phyloP scores from a whole-genome alignment of 345 rosid species.

The Microthlaspi erraticum region DNA sequence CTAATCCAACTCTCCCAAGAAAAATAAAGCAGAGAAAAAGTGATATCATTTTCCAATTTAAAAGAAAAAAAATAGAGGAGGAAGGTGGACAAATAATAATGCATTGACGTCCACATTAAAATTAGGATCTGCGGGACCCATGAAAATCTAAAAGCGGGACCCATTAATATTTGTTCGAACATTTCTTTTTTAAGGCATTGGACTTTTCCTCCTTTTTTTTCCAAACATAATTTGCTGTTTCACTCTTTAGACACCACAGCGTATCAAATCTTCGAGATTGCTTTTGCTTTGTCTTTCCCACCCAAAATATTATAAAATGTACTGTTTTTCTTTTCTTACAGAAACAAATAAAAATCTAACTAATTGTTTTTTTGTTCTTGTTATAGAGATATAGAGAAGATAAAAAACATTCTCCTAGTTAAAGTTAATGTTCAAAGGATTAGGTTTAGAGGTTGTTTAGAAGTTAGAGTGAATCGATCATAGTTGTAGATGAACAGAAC shows the following conservation, averaged over 20 bases:
- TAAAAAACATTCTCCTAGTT: background rate
- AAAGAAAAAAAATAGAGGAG: background rate
- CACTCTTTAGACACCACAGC: constrained; percentile 52
- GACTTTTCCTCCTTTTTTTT: constrained; percentile 50
- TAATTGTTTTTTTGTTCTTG: background rate
- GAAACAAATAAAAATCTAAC: background rate
- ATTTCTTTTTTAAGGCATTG: constrained; percentile 42
- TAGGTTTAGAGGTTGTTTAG: background rate
- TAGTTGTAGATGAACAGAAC: background rate
- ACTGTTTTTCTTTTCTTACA: constrained; percentile 3
- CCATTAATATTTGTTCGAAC: constrained; percentile 43
- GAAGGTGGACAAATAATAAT: constrained; percentile 38
- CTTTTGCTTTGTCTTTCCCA: constrained; percentile 47
- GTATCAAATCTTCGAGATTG: constrained; percentile 61
- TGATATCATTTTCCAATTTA: background rate
- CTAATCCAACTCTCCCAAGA: background rate
- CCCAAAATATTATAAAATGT: constrained; percentile 4
- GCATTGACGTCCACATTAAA: constrained; percentile 42
- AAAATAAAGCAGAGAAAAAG: constrained; percentile 11
- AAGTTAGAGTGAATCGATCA: background rate
- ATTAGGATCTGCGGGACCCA: constrained; percentile 59
- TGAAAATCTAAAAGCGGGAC: constrained; percentile 57
- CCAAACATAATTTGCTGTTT: constrained; percentile 46
- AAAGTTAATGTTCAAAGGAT: background rate
- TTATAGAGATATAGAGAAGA: no score